Conservation (phyloP, 2,329 filamentous ascomycete genomes). For the Aplosporella prunicola region DNA sequence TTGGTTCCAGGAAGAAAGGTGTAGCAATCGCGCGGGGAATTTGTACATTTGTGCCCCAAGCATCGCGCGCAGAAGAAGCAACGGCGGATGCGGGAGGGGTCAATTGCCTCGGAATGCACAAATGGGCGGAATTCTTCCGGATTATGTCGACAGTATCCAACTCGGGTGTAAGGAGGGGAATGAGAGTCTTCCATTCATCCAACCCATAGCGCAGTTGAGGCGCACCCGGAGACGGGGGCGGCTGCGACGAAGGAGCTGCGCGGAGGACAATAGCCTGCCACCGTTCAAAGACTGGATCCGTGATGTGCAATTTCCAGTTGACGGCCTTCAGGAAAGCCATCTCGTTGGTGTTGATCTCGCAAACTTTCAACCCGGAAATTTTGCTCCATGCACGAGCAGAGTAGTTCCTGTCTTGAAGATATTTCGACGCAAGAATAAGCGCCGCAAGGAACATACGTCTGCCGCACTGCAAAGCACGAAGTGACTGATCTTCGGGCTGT, state of each 20-base stretch:
- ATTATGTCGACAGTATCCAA: constrained; percentile 39
- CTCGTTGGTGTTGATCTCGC: constrained; percentile 96
- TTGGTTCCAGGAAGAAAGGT: constrained; percentile 44
- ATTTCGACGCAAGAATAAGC: constrained; percentile 93
- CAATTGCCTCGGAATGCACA: constrained; percentile 14
- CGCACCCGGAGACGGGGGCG: constrained; percentile 30
- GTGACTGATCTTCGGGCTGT: constrained; percentile 63
- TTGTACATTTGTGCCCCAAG: constrained; percentile 19
- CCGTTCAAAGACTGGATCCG: constrained; percentile 76
- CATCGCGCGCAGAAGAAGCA: constrained; percentile 17
- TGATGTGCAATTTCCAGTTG: constrained; percentile 90
- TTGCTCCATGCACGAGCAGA: constrained; percentile 97
- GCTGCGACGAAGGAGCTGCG: constrained; percentile 25
- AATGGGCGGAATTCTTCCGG: constrained; percentile 3
- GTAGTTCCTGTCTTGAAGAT: constrained; percentile 95
- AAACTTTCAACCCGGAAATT: constrained; percentile 88
- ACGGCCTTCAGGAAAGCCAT: constrained; percentile 83
- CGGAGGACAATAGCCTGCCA: constrained; percentile 88
- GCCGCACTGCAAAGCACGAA: constrained; percentile 83
- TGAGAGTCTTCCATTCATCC: constrained; percentile 39
- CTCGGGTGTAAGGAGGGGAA: constrained; percentile 49
- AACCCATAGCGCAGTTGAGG: constrained; percentile 18
- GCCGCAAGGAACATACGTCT: constrained; percentile 95
- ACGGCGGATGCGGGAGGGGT: constrained; percentile 18
- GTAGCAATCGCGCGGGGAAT: constrained; percentile 32